A percentile compares a stretch with the other conserved stretches of the same genome.
Evolutionary conservation across 495 filamentous ascomycete species (phyloP).

Genomic region (Aspergillus hancockii): DNA sequence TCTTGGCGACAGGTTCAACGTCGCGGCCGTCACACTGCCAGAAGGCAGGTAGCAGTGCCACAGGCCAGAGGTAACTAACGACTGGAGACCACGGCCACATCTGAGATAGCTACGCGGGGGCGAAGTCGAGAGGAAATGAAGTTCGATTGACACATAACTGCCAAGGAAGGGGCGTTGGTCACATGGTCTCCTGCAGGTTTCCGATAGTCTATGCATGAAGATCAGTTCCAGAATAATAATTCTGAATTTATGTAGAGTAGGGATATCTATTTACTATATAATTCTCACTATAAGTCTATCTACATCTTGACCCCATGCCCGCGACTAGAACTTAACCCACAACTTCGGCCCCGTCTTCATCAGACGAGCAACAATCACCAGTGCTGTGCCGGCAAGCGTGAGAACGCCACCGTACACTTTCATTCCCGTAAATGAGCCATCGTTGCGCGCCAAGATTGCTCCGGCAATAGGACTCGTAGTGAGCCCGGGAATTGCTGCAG

Average conservation of each 20-base stretch:
- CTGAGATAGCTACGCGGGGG: not conserved
- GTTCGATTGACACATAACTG: not conserved
- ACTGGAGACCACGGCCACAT: not conserved
- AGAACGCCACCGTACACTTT: conserved; percentile 30
- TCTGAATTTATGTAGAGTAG: no score
- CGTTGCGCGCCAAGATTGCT: conserved; percentile 21
- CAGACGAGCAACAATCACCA: conserved; percentile 17
- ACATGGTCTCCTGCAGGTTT: not conserved
- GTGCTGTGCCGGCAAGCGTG: conserved; percentile 18
- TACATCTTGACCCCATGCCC: not conserved
- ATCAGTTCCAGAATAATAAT: not conserved
- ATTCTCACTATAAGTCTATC: no score
- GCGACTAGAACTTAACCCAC: conserved; percentile 18
- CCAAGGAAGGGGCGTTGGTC: not conserved
- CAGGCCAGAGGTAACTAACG: not conserved
- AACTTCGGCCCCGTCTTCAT: conserved; percentile 15
- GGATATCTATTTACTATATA: no score
- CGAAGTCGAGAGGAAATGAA: not conserved
- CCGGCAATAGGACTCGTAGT: conserved; percentile 69
- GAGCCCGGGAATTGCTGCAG: conserved; percentile 37
- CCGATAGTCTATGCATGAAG: not conserved
- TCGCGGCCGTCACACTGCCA: not conserved
- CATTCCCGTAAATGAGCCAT: conserved; percentile 23
- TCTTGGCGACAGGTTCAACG: conserved; percentile 1
- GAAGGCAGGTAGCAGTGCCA: not conserved